These are phyloP conservation scores for Zymoseptoria pseudotritici DNA, from an alignment of 2,329 filamentous ascomycete genomes.

Conservation along the genomic window DNA sequence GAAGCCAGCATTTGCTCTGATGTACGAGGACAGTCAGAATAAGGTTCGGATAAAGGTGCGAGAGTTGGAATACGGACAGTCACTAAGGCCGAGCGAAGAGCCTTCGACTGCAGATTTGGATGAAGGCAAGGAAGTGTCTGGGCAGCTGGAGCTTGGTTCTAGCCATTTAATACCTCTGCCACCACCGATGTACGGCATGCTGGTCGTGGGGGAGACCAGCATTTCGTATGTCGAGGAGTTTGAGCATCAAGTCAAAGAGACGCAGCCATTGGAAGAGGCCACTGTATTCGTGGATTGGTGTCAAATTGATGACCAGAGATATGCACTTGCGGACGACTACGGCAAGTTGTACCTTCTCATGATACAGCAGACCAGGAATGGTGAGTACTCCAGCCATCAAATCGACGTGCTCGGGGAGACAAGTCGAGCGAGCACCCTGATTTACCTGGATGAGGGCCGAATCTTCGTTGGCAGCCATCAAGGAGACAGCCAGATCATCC, in stretches of 20 bases:
- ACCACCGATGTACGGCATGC: slow-evolving; percentile 45
- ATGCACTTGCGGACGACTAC: slow-evolving; percentile 88
- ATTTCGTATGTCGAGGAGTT: slow-evolving; percentile 76
- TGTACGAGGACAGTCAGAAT: slow-evolving; percentile 56
- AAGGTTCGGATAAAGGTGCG: slow-evolving; percentile 49
- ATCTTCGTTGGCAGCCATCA: slow-evolving; percentile 89
- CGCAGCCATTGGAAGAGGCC: slow-evolving; percentile 60
- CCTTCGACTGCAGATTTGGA: slow-evolving; percentile 47
- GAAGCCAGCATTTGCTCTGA: slow-evolving; percentile 54
- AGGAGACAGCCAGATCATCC: slow-evolving; percentile 80
- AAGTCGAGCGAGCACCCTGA: slow-evolving; percentile 67
- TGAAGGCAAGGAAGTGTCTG: slow-evolving; percentile 38
- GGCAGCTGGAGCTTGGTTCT: slow-evolving; percentile 51
- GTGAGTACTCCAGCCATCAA: slow-evolving; percentile 64
- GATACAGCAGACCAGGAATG: slow-evolving; percentile 57
- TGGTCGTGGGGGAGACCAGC: slow-evolving; percentile 53
- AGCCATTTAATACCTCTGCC: slow-evolving; percentile 57
- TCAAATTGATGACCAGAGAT: slow-evolving; percentile 70
- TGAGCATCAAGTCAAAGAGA: slow-evolving; percentile 58
- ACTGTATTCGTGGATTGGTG: slow-evolving; percentile 92
- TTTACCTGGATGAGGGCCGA: slow-evolving; percentile 66
- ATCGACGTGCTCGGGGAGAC: slow-evolving; percentile 61
- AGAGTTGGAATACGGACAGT: slow-evolving; percentile 46
- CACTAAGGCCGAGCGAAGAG: slow-evolving; percentile 37
- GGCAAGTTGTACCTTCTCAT: slow-evolving; percentile 79